Percentiles rank a stretch among this genome's conserved stretches.
Conservation (phyloP, 805 yeast genomes). For the Yarrowia yakushimensis region DNA sequence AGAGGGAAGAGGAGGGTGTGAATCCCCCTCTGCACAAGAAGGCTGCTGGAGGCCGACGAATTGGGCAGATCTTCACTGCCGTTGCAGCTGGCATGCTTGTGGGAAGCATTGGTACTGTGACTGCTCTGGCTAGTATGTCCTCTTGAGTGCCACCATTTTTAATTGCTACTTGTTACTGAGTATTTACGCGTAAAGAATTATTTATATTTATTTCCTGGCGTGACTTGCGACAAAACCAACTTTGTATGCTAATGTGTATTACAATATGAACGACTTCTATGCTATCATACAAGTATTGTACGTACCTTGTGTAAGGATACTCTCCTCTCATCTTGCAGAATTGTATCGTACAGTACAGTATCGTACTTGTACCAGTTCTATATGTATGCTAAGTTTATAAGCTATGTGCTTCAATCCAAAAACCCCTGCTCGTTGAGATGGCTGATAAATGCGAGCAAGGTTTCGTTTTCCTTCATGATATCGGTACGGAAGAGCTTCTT, state of each 20-base stretch:
- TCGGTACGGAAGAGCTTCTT: slow-evolving; percentile 40
- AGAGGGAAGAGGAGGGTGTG: slow-evolving; percentile 10
- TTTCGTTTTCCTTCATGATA: slow-evolving; percentile 38
- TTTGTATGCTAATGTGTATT: too few relatives aligned
- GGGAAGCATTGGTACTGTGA: slow-evolving; percentile 30
- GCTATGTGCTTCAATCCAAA: neutral
- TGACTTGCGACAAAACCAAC: too few relatives aligned
- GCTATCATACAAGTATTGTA: too few relatives aligned
- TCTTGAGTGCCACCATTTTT: neutral
- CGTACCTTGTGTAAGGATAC: too few relatives aligned
- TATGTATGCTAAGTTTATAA: too few relatives aligned
- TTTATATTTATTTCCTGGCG: neutral
- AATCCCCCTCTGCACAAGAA: neutral
- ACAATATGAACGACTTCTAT: too few relatives aligned
- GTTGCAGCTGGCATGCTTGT: slow-evolving; percentile 28
- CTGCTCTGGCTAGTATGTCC: slow-evolving; percentile 27
- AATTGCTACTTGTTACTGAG: slow-evolving; percentile 15
- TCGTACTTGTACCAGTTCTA: too few relatives aligned
- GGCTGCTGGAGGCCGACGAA: neutral
- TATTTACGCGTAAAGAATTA: neutral
- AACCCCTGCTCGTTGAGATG: slow-evolving; percentile 28
- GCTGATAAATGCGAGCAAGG: slow-evolving; percentile 36
- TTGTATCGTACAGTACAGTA: too few relatives aligned
- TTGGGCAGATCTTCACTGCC: slow-evolving; percentile 15
- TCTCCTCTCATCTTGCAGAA: too few relatives aligned